A percentile compares a stretch with the other conserved stretches of the same genome.
Conservation (phyloP, 129 eudicot genomes). For the Flaveria linearis region DNA sequence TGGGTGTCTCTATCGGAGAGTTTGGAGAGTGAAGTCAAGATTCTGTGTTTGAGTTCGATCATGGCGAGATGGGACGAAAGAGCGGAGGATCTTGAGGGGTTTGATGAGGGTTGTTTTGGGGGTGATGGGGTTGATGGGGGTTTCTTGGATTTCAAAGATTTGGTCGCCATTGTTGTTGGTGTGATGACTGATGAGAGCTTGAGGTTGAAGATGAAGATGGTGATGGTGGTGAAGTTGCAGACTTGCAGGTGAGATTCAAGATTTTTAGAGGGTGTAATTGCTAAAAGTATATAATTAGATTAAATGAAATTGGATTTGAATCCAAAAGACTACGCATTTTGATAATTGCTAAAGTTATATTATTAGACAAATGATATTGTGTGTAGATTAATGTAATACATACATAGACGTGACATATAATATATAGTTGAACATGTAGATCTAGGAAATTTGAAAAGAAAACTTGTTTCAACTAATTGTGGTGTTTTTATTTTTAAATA, state of each 20-base stretch:
- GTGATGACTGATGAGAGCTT: neutral
- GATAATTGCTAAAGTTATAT: neutral
- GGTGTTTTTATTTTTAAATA: neutral
- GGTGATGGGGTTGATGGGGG: slow-evolving; percentile 41
- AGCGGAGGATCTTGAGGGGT: slow-evolving; percentile 46
- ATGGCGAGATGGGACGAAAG: slow-evolving; percentile 79
- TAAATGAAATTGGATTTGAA: slow-evolving; percentile 11
- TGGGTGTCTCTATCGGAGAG: slow-evolving; percentile 94
- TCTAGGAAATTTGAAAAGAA: neutral
- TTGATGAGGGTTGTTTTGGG: slow-evolving; percentile 22
- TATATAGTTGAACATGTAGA: neutral
- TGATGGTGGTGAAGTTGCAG: slow-evolving; percentile 2
- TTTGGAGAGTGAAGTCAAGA: slow-evolving; percentile 67
- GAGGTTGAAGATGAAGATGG: slow-evolving; percentile 22
- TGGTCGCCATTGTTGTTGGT: slow-evolving; percentile 35
- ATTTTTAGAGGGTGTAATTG: slow-evolving; percentile 5
- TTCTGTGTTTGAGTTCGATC: slow-evolving; percentile 85
- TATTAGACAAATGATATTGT: neutral
- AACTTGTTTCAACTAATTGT: neutral
- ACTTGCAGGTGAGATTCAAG: slow-evolving; percentile 8
- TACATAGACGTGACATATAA: slow-evolving; percentile 11
- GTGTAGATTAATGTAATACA: neutral
- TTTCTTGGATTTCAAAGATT: slow-evolving; percentile 32
- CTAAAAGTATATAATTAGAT: neutral
- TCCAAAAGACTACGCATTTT: neutral